A percentile compares a stretch with the other conserved stretches of the same genome.
Conservation (phyloP, 495 filamentous ascomycete species). For the Hyaloscypha hepaticicola region DNA sequence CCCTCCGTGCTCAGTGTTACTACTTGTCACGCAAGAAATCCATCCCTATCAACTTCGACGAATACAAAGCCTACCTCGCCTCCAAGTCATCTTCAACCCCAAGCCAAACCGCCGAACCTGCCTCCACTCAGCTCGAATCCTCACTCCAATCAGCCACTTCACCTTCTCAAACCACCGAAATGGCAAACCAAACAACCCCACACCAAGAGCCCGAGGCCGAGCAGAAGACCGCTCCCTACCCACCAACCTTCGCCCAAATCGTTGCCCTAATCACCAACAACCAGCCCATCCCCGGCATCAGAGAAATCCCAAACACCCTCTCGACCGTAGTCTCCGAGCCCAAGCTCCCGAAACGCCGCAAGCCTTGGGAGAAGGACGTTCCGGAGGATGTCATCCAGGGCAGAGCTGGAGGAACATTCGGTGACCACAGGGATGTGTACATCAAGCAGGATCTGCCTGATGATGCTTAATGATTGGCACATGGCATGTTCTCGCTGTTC, state of each 20-base stretch:
- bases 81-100: conserved; percentile 13
- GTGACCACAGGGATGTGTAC: conserved; percentile 27
- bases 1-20: conserved; percentile 47
- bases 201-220: neutral
- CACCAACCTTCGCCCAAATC: conserved; percentile 83
- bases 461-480: neutral
- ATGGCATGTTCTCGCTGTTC: neutral
- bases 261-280: conserved; percentile 84
- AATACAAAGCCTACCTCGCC: conserved; percentile 29
- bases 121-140: neutral
- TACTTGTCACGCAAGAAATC: conserved; percentile 38
- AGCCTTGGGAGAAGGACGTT: conserved; percentile 74
- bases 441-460: conserved; percentile 30
- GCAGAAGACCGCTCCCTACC: conserved; percentile 56
- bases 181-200: neutral
- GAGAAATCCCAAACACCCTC: conserved; percentile 81
- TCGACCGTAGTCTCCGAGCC: conserved; percentile 59
- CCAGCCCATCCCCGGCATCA: conserved; percentile 84
- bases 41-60: conserved; percentile 30
- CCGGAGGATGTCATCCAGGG: conserved; percentile 27
- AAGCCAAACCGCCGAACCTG: neutral
- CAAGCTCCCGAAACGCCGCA: conserved; percentile 54
- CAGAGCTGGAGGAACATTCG: conserved; percentile 25
- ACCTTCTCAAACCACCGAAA: neutral
- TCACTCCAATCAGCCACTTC: neutral